Base-by-base conservation (phyloP, 148 eudicot species). In the Diospyros lotus region DNA sequence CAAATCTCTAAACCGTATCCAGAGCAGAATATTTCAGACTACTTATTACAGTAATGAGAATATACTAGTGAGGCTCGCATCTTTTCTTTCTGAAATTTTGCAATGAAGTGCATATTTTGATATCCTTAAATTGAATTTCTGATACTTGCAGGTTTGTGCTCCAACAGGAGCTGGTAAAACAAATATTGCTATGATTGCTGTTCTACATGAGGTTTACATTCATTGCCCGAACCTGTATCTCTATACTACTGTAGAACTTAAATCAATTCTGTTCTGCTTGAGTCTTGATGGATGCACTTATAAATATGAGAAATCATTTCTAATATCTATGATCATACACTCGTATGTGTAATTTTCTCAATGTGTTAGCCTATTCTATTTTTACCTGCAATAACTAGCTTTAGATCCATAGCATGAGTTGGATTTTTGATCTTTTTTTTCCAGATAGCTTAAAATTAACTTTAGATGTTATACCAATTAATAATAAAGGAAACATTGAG, bases 151-250 rank as follows among this genome's bases (percentile, higher is more conserved):
- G 98, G 97, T 94, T 50, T 94, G 98, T 83, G 98, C 98, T 12
- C 98, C 98, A 68, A 94, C 98, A 38, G 98, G 98, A 76, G 98
- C 98, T 81, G 98, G 98, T 10, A 94, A 94, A 86, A 94, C 98
- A 73, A 94, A 94, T 73, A 94, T 92, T 67, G 98, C 98, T 71
- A 92, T 94, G 97, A 83, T 94, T 85, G 82, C 98, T 77, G 87
- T 94, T 81, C 84, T 94, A 66, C 97, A 94, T 75, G 98, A 94
- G 98, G 97, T 91, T 79, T 76, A 75, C 53, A 60, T 58, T 69
- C 61, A 2, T 13, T 38, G 9, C 51, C 58, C 13, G 18, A 53
- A 5, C 43, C 55, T 68, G 61, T 63, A 18, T 54, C 69, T 42
- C 39, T 40, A 3, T 72, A 40, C 11, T 52, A 55, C 54, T 18